A percentile compares a stretch with the other conserved stretches of the same genome.
Conservation (phyloP, 805 yeast genomes). For the Hanseniaspora singularis region DNA sequence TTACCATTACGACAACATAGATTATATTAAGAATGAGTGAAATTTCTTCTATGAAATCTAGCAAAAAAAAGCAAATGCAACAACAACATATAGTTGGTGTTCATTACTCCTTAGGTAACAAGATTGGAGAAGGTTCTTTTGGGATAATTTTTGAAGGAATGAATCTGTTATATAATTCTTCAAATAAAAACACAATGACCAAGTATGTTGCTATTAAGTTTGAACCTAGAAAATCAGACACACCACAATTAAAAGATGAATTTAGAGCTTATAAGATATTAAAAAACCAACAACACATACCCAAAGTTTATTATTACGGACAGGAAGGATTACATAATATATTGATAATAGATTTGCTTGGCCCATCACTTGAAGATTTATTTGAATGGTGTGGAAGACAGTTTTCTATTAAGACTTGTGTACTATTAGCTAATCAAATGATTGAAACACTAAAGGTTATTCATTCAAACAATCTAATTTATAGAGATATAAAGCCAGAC, state of each 20-base stretch:
- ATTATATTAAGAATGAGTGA: conserved; percentile 11
- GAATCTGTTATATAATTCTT: conserved; percentile 48
- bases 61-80: conserved; percentile 1
- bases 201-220: conserved; percentile 61
- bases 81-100: conserved; percentile 34
- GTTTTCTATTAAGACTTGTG: conserved; percentile 60
- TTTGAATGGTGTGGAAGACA: conserved; percentile 81
- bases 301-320: conserved; percentile 75
- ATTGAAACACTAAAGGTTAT: conserved; percentile 57
- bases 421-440: conserved; percentile 69
- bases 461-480: conserved; percentile 65
- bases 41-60: conserved; percentile 6
- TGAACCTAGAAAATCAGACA: conserved; percentile 69
- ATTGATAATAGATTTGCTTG: conserved; percentile 60
- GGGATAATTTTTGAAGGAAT: conserved; percentile 77
- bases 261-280: conserved; percentile 65
- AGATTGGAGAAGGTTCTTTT: conserved; percentile 80
- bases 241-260: conserved; percentile 74
- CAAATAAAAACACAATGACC: conserved; percentile 12
- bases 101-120: conserved; percentile 70
- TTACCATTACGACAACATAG: too few species aligned
- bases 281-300: conserved; percentile 59
- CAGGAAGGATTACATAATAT: conserved; percentile 77
- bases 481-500: conserved; percentile 76
- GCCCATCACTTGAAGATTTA: conserved; percentile 72